Conservation (phyloP, 2,329 filamentous ascomycete genomes). For the Nectriaceae sp. region DNA sequence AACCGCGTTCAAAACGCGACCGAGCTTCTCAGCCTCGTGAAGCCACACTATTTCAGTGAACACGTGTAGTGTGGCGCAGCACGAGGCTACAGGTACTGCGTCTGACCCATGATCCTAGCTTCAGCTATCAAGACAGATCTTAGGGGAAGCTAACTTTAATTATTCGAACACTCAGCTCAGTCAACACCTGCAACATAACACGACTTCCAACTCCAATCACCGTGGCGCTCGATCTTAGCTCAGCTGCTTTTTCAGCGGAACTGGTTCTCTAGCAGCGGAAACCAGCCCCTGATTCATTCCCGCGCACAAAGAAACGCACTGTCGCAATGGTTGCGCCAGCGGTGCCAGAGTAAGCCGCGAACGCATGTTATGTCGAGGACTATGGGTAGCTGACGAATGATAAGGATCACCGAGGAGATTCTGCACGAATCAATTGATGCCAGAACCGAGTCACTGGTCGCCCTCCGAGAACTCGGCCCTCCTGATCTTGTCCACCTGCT, state of each 20-base stretch:
- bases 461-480: slow-evolving; percentile 88
- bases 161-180: slow-evolving; percentile 22
- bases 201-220: slow-evolving; percentile 7
- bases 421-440: slow-evolving; percentile 90
- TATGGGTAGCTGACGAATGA: slow-evolving; percentile 20
- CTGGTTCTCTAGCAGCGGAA: slow-evolving; percentile 1
- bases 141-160: slow-evolving; percentile 26
- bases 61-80: slow-evolving; percentile 31
- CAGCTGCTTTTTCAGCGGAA: slow-evolving; percentile 6
- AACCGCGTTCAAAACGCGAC: slow-evolving; percentile 28
- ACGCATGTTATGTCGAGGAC: slow-evolving; percentile 1
- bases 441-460: slow-evolving; percentile 83
- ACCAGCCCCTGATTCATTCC: slow-evolving; percentile 11
- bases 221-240: slow-evolving; percentile 2
- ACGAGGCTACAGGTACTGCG: slow-evolving; percentile 14
- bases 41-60: slow-evolving; percentile 22
- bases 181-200: slow-evolving; percentile 15
- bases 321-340: slow-evolving; percentile 71
- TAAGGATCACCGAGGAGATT: slow-evolving; percentile 89
- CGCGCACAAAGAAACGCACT: slow-evolving; percentile 17
- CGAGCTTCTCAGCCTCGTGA: slow-evolving; percentile 21
- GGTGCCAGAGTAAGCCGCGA: slow-evolving; percentile 67
- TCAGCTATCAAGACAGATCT: slow-evolving; percentile 34
- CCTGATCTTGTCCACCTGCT: slow-evolving; percentile 95
- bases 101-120: slow-evolving; percentile 17